phyloP scores from a whole-genome alignment of 2,329 filamentous ascomycete species.

The Pseudogymnoascus verrucosus region DNA sequence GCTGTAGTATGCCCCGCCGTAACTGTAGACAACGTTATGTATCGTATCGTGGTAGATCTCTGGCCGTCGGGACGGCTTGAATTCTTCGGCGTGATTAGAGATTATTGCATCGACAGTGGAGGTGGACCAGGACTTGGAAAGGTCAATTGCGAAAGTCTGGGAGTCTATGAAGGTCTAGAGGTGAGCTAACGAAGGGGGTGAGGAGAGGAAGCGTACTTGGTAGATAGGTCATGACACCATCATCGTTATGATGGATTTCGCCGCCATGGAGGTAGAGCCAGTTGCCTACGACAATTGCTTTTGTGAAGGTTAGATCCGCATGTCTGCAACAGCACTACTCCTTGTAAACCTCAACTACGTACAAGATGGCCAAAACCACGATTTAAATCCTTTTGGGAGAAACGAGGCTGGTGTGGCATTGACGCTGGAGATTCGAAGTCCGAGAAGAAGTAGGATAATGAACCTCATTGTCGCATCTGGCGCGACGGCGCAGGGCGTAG shows the following conservation, averaged over 20 bases:
- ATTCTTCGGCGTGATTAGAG: background rate
- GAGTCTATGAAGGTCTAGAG: background rate
- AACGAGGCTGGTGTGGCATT: background rate
- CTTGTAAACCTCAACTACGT: background rate
- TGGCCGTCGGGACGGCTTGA: constrained; percentile 5
- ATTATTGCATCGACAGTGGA: background rate
- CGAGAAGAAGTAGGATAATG: background rate
- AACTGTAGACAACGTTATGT: constrained; percentile 11
- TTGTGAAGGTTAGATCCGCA: background rate
- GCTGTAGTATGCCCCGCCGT: constrained; percentile 9
- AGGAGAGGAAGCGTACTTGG: background rate
- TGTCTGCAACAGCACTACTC: background rate
- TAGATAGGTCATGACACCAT: background rate
- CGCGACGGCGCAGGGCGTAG: background rate
- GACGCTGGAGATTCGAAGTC: background rate
- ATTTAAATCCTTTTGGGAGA: background rate
- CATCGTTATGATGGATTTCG: constrained; percentile 10
- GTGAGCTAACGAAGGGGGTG: background rate
- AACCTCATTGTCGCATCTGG: background rate
- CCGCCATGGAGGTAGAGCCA: constrained; percentile 18
- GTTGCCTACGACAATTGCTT: constrained; percentile 15
- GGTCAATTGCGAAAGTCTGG: constrained; percentile 12
- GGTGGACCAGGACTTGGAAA: constrained; percentile 11
- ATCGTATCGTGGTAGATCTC: constrained; percentile 12
- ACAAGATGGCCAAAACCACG: constrained; percentile 2